phyloP scores from a whole-genome alignment of 352 stramenopile genomes.

The Achlya hypogyna region DNA sequence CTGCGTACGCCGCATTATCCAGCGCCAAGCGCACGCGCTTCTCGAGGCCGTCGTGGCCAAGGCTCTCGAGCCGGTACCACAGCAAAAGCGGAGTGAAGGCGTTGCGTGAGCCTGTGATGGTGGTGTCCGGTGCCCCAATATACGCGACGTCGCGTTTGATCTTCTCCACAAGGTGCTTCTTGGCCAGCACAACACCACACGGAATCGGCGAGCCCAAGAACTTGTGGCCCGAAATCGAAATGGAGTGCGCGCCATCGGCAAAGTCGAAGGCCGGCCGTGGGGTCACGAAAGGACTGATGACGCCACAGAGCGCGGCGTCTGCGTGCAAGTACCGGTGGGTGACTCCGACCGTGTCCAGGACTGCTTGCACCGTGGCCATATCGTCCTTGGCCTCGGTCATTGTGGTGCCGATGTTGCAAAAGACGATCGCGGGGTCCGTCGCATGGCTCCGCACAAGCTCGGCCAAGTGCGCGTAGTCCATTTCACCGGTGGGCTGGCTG shows the following conservation, averaged over 20 bases:
- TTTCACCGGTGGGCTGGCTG: slow-evolving; percentile 54
- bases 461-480: slow-evolving; percentile 46
- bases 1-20: slow-evolving; percentile 46
- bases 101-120: slow-evolving; percentile 58
- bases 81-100: slow-evolving; percentile 55
- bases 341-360: slow-evolving; percentile 40
- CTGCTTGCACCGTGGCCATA: slow-evolving; percentile 31
- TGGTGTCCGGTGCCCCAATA: slow-evolving; percentile 57
- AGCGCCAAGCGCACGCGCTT: slow-evolving; percentile 45
- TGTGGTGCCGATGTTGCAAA: slow-evolving; percentile 67
- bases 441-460: slow-evolving; percentile 35
- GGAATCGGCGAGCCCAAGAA: slow-evolving; percentile 66
- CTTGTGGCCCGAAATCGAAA: slow-evolving; percentile 59
- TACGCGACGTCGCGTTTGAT: slow-evolving; percentile 62
- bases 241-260: slow-evolving; percentile 25
- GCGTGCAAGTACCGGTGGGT: slow-evolving; percentile 56
- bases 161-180: slow-evolving; percentile 60
- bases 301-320: slow-evolving; percentile 53
- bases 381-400: slow-evolving; percentile 43
- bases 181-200: slow-evolving; percentile 45
- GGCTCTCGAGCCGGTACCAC: slow-evolving; percentile 60
- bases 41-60: slow-evolving; percentile 47
- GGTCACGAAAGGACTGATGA: slow-evolving; percentile 64
- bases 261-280: slow-evolving; percentile 42
- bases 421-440: slow-evolving; percentile 50